These are phyloP conservation scores for Phytophthora hybrid DNA, from an alignment of 352 stramenopile species.

Conservation along the genomic window DNA sequence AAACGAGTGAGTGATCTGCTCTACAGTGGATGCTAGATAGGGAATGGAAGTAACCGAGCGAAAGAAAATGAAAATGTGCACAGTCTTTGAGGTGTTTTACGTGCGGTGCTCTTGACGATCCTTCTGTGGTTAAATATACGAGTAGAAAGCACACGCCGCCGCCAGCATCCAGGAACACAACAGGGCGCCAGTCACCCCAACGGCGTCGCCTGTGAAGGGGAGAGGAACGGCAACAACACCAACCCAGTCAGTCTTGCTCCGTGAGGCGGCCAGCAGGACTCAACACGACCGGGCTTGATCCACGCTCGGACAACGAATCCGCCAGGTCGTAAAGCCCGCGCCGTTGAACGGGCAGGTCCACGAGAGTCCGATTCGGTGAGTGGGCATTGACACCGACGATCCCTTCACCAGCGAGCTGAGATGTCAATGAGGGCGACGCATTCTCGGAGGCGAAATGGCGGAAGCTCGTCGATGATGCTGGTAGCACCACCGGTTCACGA, in stretches of 20 bases:
- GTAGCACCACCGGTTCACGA: conserved; percentile 26
- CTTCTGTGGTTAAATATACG: conserved; percentile 54
- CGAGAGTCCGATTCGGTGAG: conserved; percentile 9
- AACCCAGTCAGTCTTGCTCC: conserved; percentile 32
- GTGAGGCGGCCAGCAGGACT: conserved; percentile 19
- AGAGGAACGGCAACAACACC: conserved; percentile 29
- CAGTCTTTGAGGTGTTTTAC: conserved; percentile 33
- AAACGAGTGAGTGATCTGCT: not conserved
- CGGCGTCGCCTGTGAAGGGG: conserved; percentile 21
- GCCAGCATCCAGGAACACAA: conserved; percentile 19
- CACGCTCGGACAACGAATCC: conserved; percentile 40
- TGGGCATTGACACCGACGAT: conserved; percentile 6
- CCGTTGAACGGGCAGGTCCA: conserved; percentile 17
- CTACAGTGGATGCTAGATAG: no score
- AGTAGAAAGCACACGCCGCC: conserved; percentile 42
- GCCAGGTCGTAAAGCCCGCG: conserved; percentile 43
- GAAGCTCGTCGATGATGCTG: conserved; percentile 33
- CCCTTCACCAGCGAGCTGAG: conserved; percentile 37
- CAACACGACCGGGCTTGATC: conserved; percentile 28
- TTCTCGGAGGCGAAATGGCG: conserved; percentile 40
- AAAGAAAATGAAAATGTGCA: conserved; percentile 40
- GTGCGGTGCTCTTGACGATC: conserved; percentile 41
- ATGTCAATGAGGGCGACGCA: conserved; percentile 43
- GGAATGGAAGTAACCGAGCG: no score
- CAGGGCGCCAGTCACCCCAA: conserved; percentile 13